phyloP scores from a whole-genome alignment of 768 basidiomycete genomes.

The Kwoniella mangroviensis region DNA sequence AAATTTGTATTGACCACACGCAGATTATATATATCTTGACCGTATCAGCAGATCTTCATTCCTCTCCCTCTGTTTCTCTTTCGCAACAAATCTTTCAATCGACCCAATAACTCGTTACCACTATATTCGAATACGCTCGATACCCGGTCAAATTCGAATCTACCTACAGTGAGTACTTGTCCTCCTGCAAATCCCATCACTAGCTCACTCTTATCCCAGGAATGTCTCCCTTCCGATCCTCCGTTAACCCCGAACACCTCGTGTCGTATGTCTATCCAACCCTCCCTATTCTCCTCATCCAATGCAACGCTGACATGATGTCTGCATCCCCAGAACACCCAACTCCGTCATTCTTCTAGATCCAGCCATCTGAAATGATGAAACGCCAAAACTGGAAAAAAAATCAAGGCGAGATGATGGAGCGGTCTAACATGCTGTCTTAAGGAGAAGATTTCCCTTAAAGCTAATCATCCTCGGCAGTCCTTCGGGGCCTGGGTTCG shows the following conservation, averaged over 20 bases:
- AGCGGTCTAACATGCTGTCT: slow-evolving; percentile 30
- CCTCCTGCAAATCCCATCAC: neutral
- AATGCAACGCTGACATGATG: neutral
- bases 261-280: neutral
- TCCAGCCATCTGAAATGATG: too few relatives aligned
- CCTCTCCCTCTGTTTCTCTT: too few relatives aligned
- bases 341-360: neutral
- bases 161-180: neutral
- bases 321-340: neutral
- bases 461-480: slow-evolving; percentile 25
- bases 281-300: neutral
- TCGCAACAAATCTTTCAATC: too few relatives aligned
- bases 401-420: slow-evolving; percentile 14
- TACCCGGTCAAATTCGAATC: too few relatives aligned
- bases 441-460: slow-evolving; percentile 19
- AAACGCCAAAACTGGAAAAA: too few relatives aligned
- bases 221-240: neutral
- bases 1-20: neutral
- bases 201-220: neutral
- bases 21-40: neutral
- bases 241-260: neutral
- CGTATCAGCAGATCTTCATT: neutral
- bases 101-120: too few relatives aligned
- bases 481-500: slow-evolving; percentile 32
- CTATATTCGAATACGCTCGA: too few relatives aligned